Base-by-base conservation (phyloP, 2,329 filamentous ascomycete species). In the Delphinella strobiligena region DNA sequence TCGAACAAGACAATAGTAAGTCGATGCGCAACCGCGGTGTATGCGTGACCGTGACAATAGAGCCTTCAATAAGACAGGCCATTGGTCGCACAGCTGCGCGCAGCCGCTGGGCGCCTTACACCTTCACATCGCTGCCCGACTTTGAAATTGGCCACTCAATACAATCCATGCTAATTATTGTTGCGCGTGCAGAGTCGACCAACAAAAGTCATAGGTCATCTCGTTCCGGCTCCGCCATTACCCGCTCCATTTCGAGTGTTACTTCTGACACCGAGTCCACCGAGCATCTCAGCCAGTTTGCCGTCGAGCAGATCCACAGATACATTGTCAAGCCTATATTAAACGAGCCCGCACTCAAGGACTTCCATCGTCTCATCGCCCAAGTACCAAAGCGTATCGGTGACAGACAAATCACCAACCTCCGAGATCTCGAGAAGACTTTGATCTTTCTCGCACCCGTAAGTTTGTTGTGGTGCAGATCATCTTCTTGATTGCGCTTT, bases 401-500 rank as follows among this genome's bases (percentile, higher is more conserved):
- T 54, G 75, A 79, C 56, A 88, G 86, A 61, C 78, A 91, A 53
- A 91, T 96, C 54, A 78, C 83, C 59, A 94, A 83, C 65, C 75
- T 96, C 40, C 79, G 89, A 60, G 89, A 96, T 62, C 73, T 96
- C 36, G 89, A 96, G 64, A 94, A 94, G 74, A 89, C 82, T 8
- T 69, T 96, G 45, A 76, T 95, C 54, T 87, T 88, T 63, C 77
- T 88, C 60, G 86, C 88, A 67, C 85, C 85, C 61, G 89, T 95
- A 81, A 93, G 88, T 93, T 61, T n/a, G n/a, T n/a, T n/a, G n/a
- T n/a, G n/a, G n/a, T n/a, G n/a, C n/a, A n/a, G n/a, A n/a, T n/a
- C n/a, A 51, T 55, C 55, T 51, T 52, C 64, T 58, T 60, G 62
- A 67, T 65, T 72, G 72, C 70, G 70, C 71, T 73, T 78, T 79